A percentile compares a stretch with the other conserved stretches of the same genome.
Evolutionary conservation across 306 rosid species (phyloP).

Genomic region (Castanea sativa): DNA sequence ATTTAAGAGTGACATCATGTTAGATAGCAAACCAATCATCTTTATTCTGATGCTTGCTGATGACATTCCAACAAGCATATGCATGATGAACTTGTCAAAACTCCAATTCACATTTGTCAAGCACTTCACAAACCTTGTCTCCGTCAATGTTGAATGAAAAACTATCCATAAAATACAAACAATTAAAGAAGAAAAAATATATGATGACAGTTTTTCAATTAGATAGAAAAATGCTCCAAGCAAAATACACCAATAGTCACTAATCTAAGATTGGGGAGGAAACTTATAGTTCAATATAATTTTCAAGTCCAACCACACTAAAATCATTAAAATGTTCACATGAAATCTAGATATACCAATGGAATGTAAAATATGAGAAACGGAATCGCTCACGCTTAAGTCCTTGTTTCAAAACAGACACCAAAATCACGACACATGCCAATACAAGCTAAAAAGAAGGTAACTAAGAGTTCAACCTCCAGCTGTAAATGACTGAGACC

Average conservation of each 20-base stretch:
- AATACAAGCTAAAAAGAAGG: constrained; percentile 2
- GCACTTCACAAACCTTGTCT: not conserved
- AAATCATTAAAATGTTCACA: not conserved
- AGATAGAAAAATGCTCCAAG: not conserved
- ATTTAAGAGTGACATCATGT: not conserved
- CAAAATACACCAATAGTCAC: not conserved
- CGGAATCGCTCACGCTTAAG: constrained; percentile 7
- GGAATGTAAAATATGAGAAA: not conserved
- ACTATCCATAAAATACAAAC: constrained; percentile 2
- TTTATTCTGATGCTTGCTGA: not conserved
- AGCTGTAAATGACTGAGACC: not conserved
- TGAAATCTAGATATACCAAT: not conserved
- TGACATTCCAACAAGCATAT: not conserved
- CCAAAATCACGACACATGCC: constrained; percentile 1
- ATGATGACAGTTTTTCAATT: not conserved
- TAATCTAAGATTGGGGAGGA: constrained; percentile 8
- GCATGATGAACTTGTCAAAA: not conserved
- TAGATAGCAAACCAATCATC: not conserved
- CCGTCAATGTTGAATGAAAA: not conserved
- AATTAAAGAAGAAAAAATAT: not conserved
- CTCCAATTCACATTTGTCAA: not conserved
- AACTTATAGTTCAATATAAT: not conserved
- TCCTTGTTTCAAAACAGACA: constrained; percentile 20
- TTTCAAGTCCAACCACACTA: constrained; percentile 1
- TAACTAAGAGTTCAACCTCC: not conserved